Percentiles rank a stretch among this genome's conserved stretches.
Conservation (phyloP, 2,329 filamentous ascomycete species). For the Hymenoscyphus repandus region DNA sequence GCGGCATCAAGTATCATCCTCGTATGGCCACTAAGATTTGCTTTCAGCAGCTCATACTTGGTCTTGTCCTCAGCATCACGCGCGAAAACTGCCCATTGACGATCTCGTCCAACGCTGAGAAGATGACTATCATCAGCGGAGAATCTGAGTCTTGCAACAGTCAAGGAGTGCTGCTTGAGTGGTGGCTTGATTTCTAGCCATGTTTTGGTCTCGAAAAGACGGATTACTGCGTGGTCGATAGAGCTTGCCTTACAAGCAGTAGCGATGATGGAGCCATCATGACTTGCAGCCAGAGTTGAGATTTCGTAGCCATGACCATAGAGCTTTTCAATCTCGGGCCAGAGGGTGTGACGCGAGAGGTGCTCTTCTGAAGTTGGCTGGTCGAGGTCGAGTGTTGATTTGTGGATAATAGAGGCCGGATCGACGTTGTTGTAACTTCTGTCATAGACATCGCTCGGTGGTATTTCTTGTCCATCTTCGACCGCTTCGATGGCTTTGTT, state of each 20-base stretch:
- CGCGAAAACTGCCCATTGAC: slow-evolving; percentile 83
- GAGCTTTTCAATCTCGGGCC: slow-evolving; percentile 93
- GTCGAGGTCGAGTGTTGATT: slow-evolving; percentile 57
- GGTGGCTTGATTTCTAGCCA: slow-evolving; percentile 88
- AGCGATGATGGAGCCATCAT: slow-evolving; percentile 71
- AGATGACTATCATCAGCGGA: slow-evolving; percentile 68
- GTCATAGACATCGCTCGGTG: slow-evolving; percentile 33
- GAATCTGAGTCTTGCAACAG: slow-evolving; percentile 78
- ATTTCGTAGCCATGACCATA: slow-evolving; percentile 99
- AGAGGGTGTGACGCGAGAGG: slow-evolving; percentile 83
- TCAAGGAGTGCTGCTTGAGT: slow-evolving; percentile 79
- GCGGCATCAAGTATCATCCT: slow-evolving; percentile 88
- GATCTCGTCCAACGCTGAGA: slow-evolving; percentile 83
- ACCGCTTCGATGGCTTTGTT: slow-evolving; percentile 79
- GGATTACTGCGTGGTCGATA: slow-evolving; percentile 88
- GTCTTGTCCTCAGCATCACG: slow-evolving; percentile 36
- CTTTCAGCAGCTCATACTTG: slow-evolving; percentile 52
- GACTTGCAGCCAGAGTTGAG: slow-evolving; percentile 73
- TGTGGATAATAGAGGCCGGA: slow-evolving; percentile 49
- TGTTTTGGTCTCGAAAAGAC: slow-evolving; percentile 77
- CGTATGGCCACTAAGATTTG: slow-evolving; percentile 79
- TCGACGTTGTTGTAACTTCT: slow-evolving; percentile 50
- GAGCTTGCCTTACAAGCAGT: slow-evolving; percentile 92
- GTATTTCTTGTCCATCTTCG: slow-evolving; percentile 45
- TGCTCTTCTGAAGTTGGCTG: slow-evolving; percentile 87